These are phyloP conservation scores for sorghum (Sorghum bicolor) DNA, from an alignment of 176 grass and related monocot species.

Conservation along the genomic window DNA sequence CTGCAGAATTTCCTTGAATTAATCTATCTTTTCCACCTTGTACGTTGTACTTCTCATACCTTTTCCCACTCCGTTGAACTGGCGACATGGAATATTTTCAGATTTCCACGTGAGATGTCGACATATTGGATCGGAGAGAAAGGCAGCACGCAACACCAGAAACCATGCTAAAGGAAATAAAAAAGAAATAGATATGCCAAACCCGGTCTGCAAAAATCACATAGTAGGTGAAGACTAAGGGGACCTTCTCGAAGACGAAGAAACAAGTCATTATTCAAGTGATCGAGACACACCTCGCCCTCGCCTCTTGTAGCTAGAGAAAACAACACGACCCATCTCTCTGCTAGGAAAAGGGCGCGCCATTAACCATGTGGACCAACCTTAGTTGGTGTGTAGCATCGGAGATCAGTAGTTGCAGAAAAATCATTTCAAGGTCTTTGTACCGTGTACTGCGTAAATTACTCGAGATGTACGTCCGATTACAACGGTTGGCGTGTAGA, in stretches of 20 bases:
- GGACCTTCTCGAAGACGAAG: constrained; percentile 46
- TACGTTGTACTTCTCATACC: constrained; percentile 8
- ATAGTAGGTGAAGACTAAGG: constrained; percentile 43
- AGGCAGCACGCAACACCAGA: background rate
- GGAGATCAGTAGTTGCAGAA: background rate
- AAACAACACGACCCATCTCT: constrained; percentile 11
- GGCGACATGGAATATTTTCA: constrained; percentile 14
- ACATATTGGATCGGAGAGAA: background rate
- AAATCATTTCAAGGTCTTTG: constrained; percentile 11
- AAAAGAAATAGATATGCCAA: background rate
- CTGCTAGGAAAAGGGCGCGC: constrained; percentile 14
- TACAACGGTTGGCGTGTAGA: constrained; percentile 18
- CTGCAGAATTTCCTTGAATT: background rate
- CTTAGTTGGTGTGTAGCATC: constrained; percentile 29
- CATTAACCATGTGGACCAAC: constrained; percentile 33
- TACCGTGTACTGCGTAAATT: constrained; percentile 20
- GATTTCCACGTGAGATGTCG: constrained; percentile 38
- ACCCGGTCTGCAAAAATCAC: constrained; percentile 3
- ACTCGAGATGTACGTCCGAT: background rate
- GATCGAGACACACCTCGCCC: constrained; percentile 21
- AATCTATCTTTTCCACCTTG: background rate
- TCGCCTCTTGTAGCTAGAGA: background rate
- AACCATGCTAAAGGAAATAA: background rate
- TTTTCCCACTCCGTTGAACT: constrained; percentile 4
- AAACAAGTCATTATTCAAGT: constrained; percentile 28